Conservation (phyloP, 331 rosid genomes). For the Malus hybrid region DNA sequence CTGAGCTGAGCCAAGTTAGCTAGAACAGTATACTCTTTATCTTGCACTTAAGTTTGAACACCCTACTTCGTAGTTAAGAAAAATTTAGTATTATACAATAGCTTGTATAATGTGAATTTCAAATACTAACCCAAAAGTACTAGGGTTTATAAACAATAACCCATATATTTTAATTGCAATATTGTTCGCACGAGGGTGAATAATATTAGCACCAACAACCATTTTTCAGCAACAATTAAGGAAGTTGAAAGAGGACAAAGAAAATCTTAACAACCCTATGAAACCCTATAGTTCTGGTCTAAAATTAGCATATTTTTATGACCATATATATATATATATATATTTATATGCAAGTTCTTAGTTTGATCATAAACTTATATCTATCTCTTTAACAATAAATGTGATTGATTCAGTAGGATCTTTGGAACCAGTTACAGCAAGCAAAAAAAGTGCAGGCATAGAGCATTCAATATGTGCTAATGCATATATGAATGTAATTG, state of each 20-base stretch:
- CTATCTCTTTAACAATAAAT: too few species aligned
- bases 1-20: background rate
- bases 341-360: background rate
- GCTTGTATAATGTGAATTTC: too few species aligned
- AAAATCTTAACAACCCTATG: constrained; percentile 1
- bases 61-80: too few species aligned
- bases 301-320: background rate
- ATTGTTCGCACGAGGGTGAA: too few species aligned
- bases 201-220: background rate
- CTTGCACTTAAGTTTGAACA: too few species aligned
- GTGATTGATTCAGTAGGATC: background rate
- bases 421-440: background rate
- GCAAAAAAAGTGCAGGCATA: background rate
- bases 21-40: too few species aligned
- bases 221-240: background rate
- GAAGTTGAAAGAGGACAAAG: background rate
- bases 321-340: background rate
- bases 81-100: too few species aligned
- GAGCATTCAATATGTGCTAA: background rate
- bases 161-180: background rate
- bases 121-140: background rate
- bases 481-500: background rate
- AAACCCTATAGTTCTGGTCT: background rate
- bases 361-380: background rate
- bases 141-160: background rate